Evolutionary conservation across 768 basidiomycete genomes (phyloP).

Genomic region (Tulasnella sp.): DNA sequence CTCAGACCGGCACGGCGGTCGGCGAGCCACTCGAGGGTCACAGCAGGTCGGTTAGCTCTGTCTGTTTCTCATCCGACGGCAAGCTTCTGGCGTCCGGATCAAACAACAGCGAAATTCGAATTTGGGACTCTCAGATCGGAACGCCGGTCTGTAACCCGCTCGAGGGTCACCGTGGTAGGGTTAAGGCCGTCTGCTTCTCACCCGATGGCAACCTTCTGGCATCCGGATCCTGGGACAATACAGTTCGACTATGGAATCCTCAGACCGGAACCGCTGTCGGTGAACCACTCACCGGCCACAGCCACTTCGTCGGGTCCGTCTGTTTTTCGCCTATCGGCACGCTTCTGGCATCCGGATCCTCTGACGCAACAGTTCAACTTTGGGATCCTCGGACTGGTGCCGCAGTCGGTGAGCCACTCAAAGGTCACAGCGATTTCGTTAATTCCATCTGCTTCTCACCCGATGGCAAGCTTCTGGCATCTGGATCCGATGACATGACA

Average conservation of each 20-base stretch:
- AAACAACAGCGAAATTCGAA: too few species aligned
- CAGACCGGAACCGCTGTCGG: background rate
- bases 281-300: background rate
- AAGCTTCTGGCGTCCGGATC: too few species aligned
- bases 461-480: conserved; percentile 1
- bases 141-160: too few species aligned
- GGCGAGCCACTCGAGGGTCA: too few species aligned
- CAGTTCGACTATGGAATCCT: background rate
- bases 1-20: too few species aligned
- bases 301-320: background rate
- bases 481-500: background rate
- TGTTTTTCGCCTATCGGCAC: background rate
- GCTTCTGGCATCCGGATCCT: background rate
- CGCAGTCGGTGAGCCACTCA: background rate
- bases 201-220: too few species aligned
- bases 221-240: too few species aligned
- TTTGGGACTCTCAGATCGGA: too few species aligned
- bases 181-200: too few species aligned
- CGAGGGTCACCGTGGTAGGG: too few species aligned
- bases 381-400: background rate
- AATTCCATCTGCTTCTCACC: conserved; percentile 2
- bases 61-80: too few species aligned
- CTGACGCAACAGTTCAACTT: background rate
- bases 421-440: background rate
- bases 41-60: too few species aligned